Conservation (phyloP, 2,329 filamentous ascomycete genomes). For the Fusarium falciforme region DNA sequence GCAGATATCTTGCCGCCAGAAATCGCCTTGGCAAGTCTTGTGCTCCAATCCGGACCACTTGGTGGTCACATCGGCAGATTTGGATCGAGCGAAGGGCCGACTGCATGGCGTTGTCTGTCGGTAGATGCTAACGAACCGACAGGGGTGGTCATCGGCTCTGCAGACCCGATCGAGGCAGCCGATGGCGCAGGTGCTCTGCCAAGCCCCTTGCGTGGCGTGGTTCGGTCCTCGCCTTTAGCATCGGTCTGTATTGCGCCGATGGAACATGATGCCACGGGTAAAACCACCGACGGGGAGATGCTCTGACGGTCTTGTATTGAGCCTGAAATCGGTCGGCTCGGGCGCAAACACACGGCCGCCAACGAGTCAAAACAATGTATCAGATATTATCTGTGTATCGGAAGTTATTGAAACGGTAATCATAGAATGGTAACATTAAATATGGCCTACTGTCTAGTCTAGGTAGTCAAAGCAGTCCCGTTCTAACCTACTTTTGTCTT, state of each 20-base stretch:
- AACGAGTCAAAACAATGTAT: not conserved
- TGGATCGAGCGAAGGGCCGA: not conserved
- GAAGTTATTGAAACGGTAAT: not conserved
- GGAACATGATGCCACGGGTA: not conserved
- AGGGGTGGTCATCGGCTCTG: not conserved
- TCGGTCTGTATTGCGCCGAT: not conserved
- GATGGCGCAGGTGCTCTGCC: not conserved
- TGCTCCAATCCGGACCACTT: not conserved
- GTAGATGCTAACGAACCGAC: constrained; percentile 3
- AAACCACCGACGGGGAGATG: not conserved
- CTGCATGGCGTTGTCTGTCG: constrained; percentile 4
- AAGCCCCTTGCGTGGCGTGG: not conserved
- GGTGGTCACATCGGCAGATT: not conserved
- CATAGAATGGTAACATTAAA: not conserved
- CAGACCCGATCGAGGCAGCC: not conserved
- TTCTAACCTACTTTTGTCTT: not conserved
- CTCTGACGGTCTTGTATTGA: not conserved
- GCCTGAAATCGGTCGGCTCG: not conserved
- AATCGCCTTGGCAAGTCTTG: not conserved
- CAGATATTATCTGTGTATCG: not conserved
- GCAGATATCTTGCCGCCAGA: not conserved
- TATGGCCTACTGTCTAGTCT: not conserved
- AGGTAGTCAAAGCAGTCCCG: not conserved
- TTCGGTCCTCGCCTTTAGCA: not conserved
- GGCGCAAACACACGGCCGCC: not conserved